A percentile compares a stretch with the other conserved stretches of the same genome.
Evolutionary conservation across 2,329 filamentous ascomycete genomes (phyloP).

Genomic region (Ambrosiella beaveri): DNA sequence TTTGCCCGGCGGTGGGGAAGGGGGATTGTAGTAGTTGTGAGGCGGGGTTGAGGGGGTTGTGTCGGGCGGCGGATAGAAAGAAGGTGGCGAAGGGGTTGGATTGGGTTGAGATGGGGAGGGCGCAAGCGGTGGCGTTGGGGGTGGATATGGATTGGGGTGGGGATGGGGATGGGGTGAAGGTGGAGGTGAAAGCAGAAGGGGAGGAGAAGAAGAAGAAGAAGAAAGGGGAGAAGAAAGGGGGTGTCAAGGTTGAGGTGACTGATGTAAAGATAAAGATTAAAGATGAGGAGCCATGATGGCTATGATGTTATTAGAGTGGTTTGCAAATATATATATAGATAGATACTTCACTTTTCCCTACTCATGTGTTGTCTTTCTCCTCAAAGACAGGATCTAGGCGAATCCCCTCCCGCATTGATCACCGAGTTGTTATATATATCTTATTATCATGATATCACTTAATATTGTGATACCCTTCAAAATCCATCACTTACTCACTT

Average conservation of each 20-base stretch:
- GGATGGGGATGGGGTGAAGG: constrained; percentile 16
- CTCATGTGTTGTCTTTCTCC: not conserved
- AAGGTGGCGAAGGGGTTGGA: constrained; percentile 42
- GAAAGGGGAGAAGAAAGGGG: constrained; percentile 13
- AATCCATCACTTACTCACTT: not conserved
- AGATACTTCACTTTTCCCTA: not conserved
- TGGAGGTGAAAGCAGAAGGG: constrained; percentile 17
- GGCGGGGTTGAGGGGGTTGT: constrained; percentile 58
- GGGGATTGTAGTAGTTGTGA: constrained; percentile 74
- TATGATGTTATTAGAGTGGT: not conserved
- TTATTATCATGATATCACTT: not conserved
- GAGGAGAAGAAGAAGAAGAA: constrained; percentile 12
- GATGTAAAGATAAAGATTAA: not conserved
- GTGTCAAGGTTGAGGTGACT: constrained; percentile 9
- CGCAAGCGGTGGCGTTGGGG: constrained; percentile 16
- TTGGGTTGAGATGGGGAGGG: constrained; percentile 22
- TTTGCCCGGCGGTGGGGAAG: constrained; percentile 59
- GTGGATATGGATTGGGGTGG: constrained; percentile 15
- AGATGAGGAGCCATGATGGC: not conserved
- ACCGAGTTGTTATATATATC: not conserved
- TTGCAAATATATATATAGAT: not conserved
- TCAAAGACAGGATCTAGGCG: not conserved
- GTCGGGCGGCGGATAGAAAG: constrained; percentile 50
- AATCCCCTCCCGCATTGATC: not conserved
- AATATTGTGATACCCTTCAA: not conserved